Evolutionary conservation across 2,329 filamentous ascomycete genomes (phyloP).

Genomic region (Ophiostoma sp.): DNA sequence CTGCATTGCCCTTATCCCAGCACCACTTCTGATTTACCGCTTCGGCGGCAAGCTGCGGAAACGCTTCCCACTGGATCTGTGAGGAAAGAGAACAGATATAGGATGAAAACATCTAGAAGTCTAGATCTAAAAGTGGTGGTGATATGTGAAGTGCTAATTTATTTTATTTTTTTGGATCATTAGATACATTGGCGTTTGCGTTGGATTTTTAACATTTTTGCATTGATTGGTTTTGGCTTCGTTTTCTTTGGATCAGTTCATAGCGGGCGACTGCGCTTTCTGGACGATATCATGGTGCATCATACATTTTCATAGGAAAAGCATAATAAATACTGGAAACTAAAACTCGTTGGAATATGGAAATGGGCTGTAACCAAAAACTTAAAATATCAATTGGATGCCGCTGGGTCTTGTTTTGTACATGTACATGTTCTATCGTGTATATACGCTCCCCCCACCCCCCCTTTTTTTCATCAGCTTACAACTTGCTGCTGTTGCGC

Average conservation of each 20-base stretch:
- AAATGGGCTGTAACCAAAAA: neutral
- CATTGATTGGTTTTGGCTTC: neutral
- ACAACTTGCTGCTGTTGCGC: conserved; percentile 53
- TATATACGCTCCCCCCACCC: neutral
- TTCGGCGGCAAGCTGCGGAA: conserved; percentile 43
- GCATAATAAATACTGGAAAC: neutral
- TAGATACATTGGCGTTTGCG: neutral
- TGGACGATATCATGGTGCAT: neutral
- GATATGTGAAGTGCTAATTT: neutral
- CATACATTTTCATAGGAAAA: neutral
- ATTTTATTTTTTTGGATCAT: neutral
- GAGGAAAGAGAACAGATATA: neutral
- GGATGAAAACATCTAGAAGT: neutral
- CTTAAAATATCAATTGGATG: neutral
- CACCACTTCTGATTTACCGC: conserved; percentile 56
- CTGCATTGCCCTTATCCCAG: conserved; percentile 51
- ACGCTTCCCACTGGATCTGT: conserved; percentile 25
- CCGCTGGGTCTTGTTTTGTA: conserved; percentile 10
- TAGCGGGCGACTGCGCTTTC: neutral
- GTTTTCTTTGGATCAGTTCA: neutral
- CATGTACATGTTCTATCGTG: conserved; percentile 12
- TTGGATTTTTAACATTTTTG: neutral
- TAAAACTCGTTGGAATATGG: neutral
- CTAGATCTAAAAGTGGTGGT: neutral
- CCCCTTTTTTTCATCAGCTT: neutral